Base-by-base conservation (phyloP, 306 rosid genomes). In the Lablab purpureus region DNA sequence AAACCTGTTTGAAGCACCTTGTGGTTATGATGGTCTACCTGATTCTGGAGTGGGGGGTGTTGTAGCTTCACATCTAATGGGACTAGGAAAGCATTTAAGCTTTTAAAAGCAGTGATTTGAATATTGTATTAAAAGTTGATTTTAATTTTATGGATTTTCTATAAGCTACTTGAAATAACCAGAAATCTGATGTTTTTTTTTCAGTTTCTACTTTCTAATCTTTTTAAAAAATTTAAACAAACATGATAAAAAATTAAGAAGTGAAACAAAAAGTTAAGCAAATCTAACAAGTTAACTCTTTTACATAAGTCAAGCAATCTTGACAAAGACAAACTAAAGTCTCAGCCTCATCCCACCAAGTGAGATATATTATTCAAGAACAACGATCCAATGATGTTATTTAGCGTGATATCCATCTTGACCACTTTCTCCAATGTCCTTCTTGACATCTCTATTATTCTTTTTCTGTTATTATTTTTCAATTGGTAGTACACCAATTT, bases 31-130 rank as follows among this genome's bases (percentile, higher is more conserved):
- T 32, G 40, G 17, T 36, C 28, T 9, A 36, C 4, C 49, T 9
- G 28, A 36, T 22, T 27, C 54, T 30, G 1, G 40, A 10, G 22
- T 36, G 56, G 17, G 37, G 52, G 66, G n/a, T 36, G 36, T 5
- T 32, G 36, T 72, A 72, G 51, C 30, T 22, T 22, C 15, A 72
- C 22, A 21, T 22, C 56, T 68, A 55, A 64, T 34, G 70, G 17
- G 25, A n/a, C 3, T 56, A 30, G 4, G 36, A 5, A 6, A 0
- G 4, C 34, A 30, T 30, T 22, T 56, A 23, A 23, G 17, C 17
- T 56, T 23, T 56, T 10, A 10, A 3, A 56, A 22, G 4, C 4
- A 56, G 34, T 23, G 64, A 56, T 22, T 56, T 54, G 0, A 51
- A 18, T 23, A 51, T 17, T 51, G 11, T 18, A n/a, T 18, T n/a